Evolutionary conservation across 768 basidiomycete species (phyloP).

Genomic region (Candolleomyces efflorescens): DNA sequence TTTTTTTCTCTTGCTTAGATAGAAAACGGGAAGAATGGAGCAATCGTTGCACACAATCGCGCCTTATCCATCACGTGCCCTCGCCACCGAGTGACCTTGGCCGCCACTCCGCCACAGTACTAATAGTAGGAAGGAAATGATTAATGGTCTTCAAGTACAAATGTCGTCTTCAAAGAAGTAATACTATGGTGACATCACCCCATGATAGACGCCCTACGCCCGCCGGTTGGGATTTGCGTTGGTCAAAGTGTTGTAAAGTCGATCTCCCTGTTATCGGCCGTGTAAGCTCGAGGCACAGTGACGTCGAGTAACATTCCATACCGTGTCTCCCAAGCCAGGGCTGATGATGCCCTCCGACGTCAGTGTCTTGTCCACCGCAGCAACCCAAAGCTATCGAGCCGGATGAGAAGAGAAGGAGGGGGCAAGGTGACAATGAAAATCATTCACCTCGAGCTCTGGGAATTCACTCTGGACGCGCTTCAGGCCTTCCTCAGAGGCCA

Average conservation of each 20-base stretch:
- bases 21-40: slow-evolving; percentile 19
- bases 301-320: too few species aligned
- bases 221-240: background rate
- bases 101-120: background rate
- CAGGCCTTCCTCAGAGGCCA: slow-evolving; percentile 76
- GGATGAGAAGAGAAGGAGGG: background rate
- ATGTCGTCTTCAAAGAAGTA: too few species aligned
- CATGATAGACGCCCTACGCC: background rate
- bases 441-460: slow-evolving; percentile 76
- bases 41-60: slow-evolving; percentile 42
- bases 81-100: background rate
- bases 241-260: slow-evolving; percentile 16
- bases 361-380: slow-evolving; percentile 70
- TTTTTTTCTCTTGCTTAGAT: slow-evolving; percentile 14
- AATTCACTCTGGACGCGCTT: slow-evolving; percentile 56
- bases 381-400: slow-evolving; percentile 71
- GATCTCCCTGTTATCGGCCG: background rate
- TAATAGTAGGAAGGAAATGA: background rate
- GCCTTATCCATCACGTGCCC: slow-evolving; percentile 29
- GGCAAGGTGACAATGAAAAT: slow-evolving; percentile 6
- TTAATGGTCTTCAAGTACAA: too few species aligned
- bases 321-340: slow-evolving; percentile 84
- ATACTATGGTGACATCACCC: too few species aligned
- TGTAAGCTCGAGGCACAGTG: too few species aligned
- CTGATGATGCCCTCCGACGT: slow-evolving; percentile 74